Evolutionary conservation across 345 rosid species (phyloP), one percentile per base, ranked within the genome.

Genomic region (Bruguiera sexangula): DNA sequence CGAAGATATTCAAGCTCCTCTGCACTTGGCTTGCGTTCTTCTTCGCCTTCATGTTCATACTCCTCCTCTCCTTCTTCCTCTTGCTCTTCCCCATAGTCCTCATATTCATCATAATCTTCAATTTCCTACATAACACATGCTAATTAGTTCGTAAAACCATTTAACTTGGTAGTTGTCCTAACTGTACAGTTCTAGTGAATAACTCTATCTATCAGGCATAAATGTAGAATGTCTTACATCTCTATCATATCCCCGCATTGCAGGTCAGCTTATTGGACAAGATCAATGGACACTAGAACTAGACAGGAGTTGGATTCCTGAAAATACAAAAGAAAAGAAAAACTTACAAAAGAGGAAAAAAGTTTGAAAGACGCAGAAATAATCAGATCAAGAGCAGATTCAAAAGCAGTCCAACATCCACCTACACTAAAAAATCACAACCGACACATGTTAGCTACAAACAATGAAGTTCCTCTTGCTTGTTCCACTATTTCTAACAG

Each of bases 1-100:
- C 77, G 89, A 63, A 96, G 96, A 78, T 85, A 92, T 61, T 87
- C 77, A 43, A 75, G 1, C 66, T 81, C 85, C 74, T 85, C 87
- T 54, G 80, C 76, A 7, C 83, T 87, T 70, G 95, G 91, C 55
- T 75, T 77, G 8, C 73, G 73, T 22, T 78, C 85, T 78, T 83
- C 92, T 68, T 78, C 82, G 20, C 73, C 76, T 36, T 73, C 83
- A 51, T 65, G 81, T 22, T 65, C 82, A 24, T 78, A 79, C 15
- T 82, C 82, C 57, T 65, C 83, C 46, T 77, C 82, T 27, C 50
- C 71, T 37, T 61, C 81, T 62, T 78, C 85, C 54, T 72, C 67
- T 22, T 73, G 71, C 48, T 70, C 82, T 60, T 79, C 82, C 30
- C 68, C 82, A 34, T 84, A 84, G 54, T 79, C 85, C 64, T 81